Evolutionary conservation across 1,284 basidiomycete species (phyloP).

Genomic region (Sphagnurus paluster): DNA sequence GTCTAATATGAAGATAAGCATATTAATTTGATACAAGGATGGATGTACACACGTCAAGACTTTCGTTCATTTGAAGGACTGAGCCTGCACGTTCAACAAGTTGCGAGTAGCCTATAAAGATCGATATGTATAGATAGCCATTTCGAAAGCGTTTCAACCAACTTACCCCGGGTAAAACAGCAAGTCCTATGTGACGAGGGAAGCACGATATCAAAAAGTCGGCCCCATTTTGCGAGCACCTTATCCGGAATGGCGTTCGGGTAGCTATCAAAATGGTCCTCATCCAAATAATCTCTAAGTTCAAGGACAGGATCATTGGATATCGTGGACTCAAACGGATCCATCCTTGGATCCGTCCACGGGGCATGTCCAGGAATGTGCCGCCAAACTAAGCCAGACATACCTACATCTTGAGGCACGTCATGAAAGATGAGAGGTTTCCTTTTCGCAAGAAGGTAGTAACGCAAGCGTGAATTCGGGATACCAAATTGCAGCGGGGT

Average conservation of each 20-base stretch:
- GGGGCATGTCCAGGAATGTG: constrained; percentile 50
- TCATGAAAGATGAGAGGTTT: constrained; percentile 37
- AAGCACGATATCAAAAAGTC: constrained; percentile 73
- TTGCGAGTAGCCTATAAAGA: constrained; percentile 62
- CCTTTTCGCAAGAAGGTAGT: constrained; percentile 71
- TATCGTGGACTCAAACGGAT: not conserved
- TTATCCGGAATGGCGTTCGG: constrained; percentile 53
- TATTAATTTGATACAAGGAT: constrained; percentile 5
- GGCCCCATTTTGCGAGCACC: constrained; percentile 72
- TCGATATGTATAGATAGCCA: not conserved
- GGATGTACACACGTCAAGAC: constrained; percentile 52
- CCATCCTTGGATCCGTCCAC: constrained; percentile 43
- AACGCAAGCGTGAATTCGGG: constrained; percentile 76
- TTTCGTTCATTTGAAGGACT: constrained; percentile 68
- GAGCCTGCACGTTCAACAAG: constrained; percentile 76
- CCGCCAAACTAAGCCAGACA: constrained; percentile 37
- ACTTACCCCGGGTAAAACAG: constrained; percentile 74
- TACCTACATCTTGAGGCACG: constrained; percentile 11
- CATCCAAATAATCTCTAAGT: constrained; percentile 55
- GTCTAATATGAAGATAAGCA: constrained; percentile 45
- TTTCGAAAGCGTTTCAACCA: not conserved
- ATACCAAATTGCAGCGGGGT: constrained; percentile 76
- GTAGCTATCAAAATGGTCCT: constrained; percentile 11
- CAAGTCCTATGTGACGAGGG: constrained; percentile 64
- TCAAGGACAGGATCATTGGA: constrained; percentile 19